Percentiles rank a stretch among this genome's conserved stretches.
phyloP scores from a whole-genome alignment of 345 rosid genomes.

The Sisymbrium altissimum region DNA sequence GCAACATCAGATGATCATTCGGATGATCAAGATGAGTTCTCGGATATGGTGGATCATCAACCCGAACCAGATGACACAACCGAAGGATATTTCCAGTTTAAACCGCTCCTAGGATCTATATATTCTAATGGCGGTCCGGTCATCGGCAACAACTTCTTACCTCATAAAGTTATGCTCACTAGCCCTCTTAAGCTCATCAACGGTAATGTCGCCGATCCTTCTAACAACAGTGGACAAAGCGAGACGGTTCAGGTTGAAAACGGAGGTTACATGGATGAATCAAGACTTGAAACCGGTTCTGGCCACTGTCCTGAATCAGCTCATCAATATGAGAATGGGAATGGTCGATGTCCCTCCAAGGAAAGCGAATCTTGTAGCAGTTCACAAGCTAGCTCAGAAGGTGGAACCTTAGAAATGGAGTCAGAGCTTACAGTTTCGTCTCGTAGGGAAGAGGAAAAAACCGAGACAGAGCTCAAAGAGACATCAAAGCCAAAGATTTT shows the following conservation, averaged over 20 bases:
- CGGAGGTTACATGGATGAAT: constrained; percentile 51
- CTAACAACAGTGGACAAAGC: constrained; percentile 35
- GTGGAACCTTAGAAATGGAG: constrained; percentile 27
- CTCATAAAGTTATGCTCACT: constrained; percentile 39
- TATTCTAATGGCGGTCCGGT: constrained; percentile 26
- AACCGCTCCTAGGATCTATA: constrained; percentile 46
- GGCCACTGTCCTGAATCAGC: constrained; percentile 38
- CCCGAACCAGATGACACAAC: constrained; percentile 59
- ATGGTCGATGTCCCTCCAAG: constrained; percentile 15
- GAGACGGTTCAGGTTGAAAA: constrained; percentile 49
- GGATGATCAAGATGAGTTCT: constrained; percentile 75
- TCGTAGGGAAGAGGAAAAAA: constrained; percentile 38
- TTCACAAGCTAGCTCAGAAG: constrained; percentile 38
- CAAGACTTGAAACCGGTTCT: constrained; percentile 49
- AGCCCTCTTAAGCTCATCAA: constrained; percentile 35
- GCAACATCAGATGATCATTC: constrained; percentile 54
- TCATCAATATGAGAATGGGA: constrained; percentile 32
- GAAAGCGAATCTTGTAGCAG: constrained; percentile 30
- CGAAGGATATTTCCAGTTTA: constrained; percentile 74
- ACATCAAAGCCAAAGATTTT: constrained; percentile 70
- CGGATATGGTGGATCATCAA: constrained; percentile 62
- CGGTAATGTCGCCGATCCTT: constrained; percentile 22
- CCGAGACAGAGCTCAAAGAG: constrained; percentile 26
- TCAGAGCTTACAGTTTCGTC: constrained; percentile 35
- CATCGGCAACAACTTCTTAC: constrained; percentile 12